Evolutionary conservation across 768 basidiomycete genomes (phyloP).

Genomic region (Lanmaoa pseudosensibilis): DNA sequence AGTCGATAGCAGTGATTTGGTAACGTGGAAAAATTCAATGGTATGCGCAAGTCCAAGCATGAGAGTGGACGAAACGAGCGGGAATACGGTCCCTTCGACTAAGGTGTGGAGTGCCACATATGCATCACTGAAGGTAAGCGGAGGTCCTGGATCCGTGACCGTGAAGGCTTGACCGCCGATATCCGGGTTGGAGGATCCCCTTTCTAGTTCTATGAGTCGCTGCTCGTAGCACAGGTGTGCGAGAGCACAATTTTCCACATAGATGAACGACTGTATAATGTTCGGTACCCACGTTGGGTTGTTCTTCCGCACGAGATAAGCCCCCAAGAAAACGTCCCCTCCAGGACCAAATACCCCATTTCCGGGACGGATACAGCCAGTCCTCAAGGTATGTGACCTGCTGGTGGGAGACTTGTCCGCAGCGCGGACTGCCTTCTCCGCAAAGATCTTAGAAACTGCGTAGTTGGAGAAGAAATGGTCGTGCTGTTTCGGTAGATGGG

Average conservation of each 20-base stretch:
- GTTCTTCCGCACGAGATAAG: conserved; percentile 56
- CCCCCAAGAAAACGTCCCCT: conserved; percentile 67
- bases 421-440: conserved; percentile 49
- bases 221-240: conserved; percentile 75
- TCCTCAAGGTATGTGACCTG: conserved; percentile 45
- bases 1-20: conserved; percentile 41
- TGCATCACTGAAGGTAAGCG: conserved; percentile 62
- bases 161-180: conserved; percentile 73
- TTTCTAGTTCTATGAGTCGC: conserved; percentile 56
- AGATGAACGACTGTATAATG: conserved; percentile 62
- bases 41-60: conserved; percentile 65
- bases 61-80: conserved; percentile 53
- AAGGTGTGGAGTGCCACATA: conserved; percentile 56
- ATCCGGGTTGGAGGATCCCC: conserved; percentile 50
- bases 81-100: conserved; percentile 57
- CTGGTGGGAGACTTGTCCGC: conserved; percentile 39
- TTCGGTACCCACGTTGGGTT: conserved; percentile 64
- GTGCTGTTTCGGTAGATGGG: conserved; percentile 49
- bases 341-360: conserved; percentile 76
- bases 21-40: conserved; percentile 55
- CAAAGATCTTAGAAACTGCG: conserved; percentile 61
- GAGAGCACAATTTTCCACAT: conserved; percentile 75
- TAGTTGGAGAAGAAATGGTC: conserved; percentile 78
- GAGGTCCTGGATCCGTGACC: conserved; percentile 64
- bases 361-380: conserved; percentile 76